Evolutionary conservation across 2,329 filamentous ascomycete genomes (phyloP), one percentile per base, ranked within the genome.

Genomic region (Dothistroma septosporum): DNA sequence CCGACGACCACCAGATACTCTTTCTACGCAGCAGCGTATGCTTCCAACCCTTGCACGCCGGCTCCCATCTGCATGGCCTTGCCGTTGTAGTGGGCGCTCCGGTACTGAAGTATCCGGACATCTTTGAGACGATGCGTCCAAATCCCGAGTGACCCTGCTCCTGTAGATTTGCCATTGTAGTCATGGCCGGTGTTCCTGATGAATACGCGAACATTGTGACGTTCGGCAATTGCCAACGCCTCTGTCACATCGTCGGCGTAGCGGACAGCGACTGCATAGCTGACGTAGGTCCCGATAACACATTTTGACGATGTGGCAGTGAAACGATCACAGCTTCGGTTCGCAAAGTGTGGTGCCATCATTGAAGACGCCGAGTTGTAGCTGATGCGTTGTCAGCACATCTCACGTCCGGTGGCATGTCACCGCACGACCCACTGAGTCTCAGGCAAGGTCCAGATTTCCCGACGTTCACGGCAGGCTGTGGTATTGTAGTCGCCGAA

Each of bases 71-170:
- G 82, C 19, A 84, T 73, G 0, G 82, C 83, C n/a, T 74, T 73
- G 3, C 84, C 83, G 0, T 61, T 70, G 68, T 85, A 87, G 32
- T 73, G 59, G 0, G 63, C 19, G 12, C 22, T 49, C 4, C 35
- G 73, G 61, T 76, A 82, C 66, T 77, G 70, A 35, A 77, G 68
- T 64, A 83, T 80, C 1, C 71, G 55, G 62, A 79, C 77, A 28
- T 77, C 73, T 67, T 84, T 80, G 57, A 86, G 77, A 61, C 78
- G 72, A 60, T 85, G 83, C 9, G 80, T 85, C 79, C 85, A 86
- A 55, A 87, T 75, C 4, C 79, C 77, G 3, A 86, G 70, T 0
- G 82, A 77, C 1, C 85, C 85, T 22, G 80, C 81, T n/a, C 86
- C 87, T 0, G 85, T 85, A 0, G 82, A 85, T 47, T 83, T 82